A percentile compares a stretch with the other conserved stretches of the same genome.
Evolutionary conservation across 352 stramenopile species (phyloP).

Genomic region (Pythium scleroteichum): DNA sequence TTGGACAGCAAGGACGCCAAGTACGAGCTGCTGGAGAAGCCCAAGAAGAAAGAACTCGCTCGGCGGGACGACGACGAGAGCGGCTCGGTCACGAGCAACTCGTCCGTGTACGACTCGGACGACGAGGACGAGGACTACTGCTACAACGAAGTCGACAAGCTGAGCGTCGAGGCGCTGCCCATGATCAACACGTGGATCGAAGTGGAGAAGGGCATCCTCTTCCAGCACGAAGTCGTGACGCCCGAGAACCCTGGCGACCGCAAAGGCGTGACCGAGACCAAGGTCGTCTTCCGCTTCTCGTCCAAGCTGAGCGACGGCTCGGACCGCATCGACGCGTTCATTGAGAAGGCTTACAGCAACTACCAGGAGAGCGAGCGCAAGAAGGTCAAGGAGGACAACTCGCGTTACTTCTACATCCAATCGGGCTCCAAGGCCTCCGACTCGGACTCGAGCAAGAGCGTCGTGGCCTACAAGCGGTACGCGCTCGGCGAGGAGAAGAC

Average conservation of each 20-base stretch:
- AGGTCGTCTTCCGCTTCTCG: conserved; percentile 27
- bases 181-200: conserved; percentile 46
- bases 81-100: conserved; percentile 28
- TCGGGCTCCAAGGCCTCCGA: neutral
- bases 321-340: conserved; percentile 38
- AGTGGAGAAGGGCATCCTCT: conserved; percentile 43
- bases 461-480: conserved; percentile 70
- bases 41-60: conserved; percentile 5
- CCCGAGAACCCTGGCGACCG: conserved; percentile 15
- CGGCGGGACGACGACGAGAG: conserved; percentile 16
- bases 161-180: conserved; percentile 40
- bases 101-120: conserved; percentile 25
- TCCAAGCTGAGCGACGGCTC: conserved; percentile 26
- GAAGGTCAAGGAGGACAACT: conserved; percentile 29
- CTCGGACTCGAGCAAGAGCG: conserved; percentile 16
- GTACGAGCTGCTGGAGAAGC: conserved; percentile 31
- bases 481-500: conserved; percentile 82
- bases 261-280: conserved; percentile 23
- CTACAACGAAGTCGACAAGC: conserved; percentile 35
- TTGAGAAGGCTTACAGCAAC: conserved; percentile 31
- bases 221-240: conserved; percentile 44
- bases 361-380: conserved; percentile 31
- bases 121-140: conserved; percentile 30
- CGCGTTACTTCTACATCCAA: conserved; percentile 48
- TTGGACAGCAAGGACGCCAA: conserved; percentile 26